phyloP scores from a whole-genome alignment of 2,329 filamentous ascomycete species.

The Xylariaceae sp. region DNA sequence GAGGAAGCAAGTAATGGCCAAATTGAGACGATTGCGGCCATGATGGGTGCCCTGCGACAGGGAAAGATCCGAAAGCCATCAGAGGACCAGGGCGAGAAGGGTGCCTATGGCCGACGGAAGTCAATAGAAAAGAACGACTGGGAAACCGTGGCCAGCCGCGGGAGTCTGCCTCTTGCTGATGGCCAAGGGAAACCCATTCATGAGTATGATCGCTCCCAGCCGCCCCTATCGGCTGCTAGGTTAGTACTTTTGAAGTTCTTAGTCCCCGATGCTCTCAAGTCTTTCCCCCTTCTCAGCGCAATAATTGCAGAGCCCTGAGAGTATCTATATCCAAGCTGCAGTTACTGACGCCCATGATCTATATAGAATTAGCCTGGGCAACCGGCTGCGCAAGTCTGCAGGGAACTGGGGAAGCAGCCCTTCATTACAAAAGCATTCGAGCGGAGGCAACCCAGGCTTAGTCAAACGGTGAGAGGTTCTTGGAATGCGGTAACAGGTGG shows the following conservation, averaged over 20 bases:
- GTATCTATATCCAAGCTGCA: neutral
- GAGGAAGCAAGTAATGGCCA: conserved; percentile 53
- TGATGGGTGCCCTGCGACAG: conserved; percentile 43
- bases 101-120: conserved; percentile 17
- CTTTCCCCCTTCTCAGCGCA: neutral
- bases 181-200: conserved; percentile 29
- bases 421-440: conserved; percentile 37
- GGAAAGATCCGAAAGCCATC: conserved; percentile 32
- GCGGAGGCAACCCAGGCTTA: conserved; percentile 16
- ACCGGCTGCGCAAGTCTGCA: conserved; percentile 47
- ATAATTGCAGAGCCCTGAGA: neutral
- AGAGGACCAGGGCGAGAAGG: conserved; percentile 16
- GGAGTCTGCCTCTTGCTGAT: conserved; percentile 28
- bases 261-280: neutral
- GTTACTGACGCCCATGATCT: neutral
- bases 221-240: conserved; percentile 39
- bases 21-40: conserved; percentile 58
- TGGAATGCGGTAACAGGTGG: neutral
- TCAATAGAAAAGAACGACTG: conserved; percentile 36
- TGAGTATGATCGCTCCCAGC: conserved; percentile 22
- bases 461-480: conserved; percentile 15
- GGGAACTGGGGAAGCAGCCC: conserved; percentile 45
- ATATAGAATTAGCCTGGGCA: conserved; percentile 40
- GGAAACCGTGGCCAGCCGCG: conserved; percentile 35
- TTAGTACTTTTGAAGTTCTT: neutral